These are phyloP conservation scores for Stylonectria norvegica DNA, from an alignment of 2,329 filamentous ascomycete genomes.

Conservation along the genomic window DNA sequence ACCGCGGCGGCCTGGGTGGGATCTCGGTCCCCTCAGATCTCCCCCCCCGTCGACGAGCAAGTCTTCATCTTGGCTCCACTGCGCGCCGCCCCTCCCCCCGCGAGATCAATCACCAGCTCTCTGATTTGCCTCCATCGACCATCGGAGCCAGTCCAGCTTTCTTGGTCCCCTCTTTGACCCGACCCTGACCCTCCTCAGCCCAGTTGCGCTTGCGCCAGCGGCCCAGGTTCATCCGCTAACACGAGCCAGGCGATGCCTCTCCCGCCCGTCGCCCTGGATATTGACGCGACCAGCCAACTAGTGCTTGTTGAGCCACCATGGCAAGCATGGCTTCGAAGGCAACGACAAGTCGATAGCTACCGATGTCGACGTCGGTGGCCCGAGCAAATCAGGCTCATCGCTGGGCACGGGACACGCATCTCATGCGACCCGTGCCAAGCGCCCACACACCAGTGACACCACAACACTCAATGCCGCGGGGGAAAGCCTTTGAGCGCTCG, in stretches of 20 bases:
- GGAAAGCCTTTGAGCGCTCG: too few relatives aligned
- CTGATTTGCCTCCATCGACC: conserved; percentile 15
- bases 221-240: conserved; percentile 26
- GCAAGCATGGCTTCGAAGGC: too few relatives aligned
- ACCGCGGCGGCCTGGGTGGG: too few relatives aligned
- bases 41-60: too few relatives aligned
- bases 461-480: too few relatives aligned
- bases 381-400: too few relatives aligned
- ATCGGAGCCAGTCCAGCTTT: conserved; percentile 11
- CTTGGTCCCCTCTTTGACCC: conserved; percentile 11
- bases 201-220: conserved; percentile 20
- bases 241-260: conserved; percentile 29
- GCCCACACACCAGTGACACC: conserved; percentile 22
- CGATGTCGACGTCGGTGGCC: too few relatives aligned
- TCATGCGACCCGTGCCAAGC: conserved; percentile 27
- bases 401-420: conserved; percentile 25
- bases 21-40: too few relatives aligned
- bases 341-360: too few relatives aligned
- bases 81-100: conserved; percentile 9
- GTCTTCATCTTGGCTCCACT: too few relatives aligned
- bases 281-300: background rate
- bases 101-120: conserved; percentile 10
- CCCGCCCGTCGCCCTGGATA: conserved; percentile 22
- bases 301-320: too few relatives aligned
- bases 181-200: conserved; percentile 17